Evolutionary conservation across 164 flowering plant genomes (phyloP).

Genomic region (Amborella trichopoda): DNA sequence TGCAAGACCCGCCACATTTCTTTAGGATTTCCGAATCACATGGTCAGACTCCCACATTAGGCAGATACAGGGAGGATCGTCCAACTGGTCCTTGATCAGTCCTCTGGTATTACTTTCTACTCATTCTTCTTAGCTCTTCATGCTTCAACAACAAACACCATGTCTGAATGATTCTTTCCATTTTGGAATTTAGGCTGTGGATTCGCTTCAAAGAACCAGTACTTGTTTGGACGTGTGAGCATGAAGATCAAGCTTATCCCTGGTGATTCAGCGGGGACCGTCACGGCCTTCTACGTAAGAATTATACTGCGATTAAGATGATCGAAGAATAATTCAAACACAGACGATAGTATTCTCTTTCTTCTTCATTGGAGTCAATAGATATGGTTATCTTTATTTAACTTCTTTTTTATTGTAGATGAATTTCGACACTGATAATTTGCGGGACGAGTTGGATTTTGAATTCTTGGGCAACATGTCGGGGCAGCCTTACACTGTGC

Average conservation of each 20-base stretch:
- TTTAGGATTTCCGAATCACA: constrained; percentile 54
- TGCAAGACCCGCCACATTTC: constrained; percentile 74
- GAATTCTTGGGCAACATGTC: constrained; percentile 86
- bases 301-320: too few relatives aligned
- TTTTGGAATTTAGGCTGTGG: constrained; percentile 26
- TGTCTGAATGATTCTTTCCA: not conserved
- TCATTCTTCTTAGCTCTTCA: not conserved
- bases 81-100: constrained; percentile 67
- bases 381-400: too few relatives aligned
- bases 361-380: too few relatives aligned
- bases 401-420: too few relatives aligned
- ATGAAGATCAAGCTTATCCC: constrained; percentile 25
- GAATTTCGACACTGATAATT: constrained; percentile 59
- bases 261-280: constrained; percentile 40
- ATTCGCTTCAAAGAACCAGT: constrained; percentile 24
- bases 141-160: too few relatives aligned
- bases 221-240: constrained; percentile 27
- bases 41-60: constrained; percentile 77
- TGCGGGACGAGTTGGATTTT: constrained; percentile 81
- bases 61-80: constrained; percentile 62
- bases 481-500: constrained; percentile 90
- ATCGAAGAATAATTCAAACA: too few relatives aligned
- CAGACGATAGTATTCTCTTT: too few relatives aligned
- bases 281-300: constrained; percentile 35
- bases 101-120: constrained; percentile 29